phyloP scores from a whole-genome alignment of 495 filamentous ascomycete species.

The Evernia prunastri region DNA sequence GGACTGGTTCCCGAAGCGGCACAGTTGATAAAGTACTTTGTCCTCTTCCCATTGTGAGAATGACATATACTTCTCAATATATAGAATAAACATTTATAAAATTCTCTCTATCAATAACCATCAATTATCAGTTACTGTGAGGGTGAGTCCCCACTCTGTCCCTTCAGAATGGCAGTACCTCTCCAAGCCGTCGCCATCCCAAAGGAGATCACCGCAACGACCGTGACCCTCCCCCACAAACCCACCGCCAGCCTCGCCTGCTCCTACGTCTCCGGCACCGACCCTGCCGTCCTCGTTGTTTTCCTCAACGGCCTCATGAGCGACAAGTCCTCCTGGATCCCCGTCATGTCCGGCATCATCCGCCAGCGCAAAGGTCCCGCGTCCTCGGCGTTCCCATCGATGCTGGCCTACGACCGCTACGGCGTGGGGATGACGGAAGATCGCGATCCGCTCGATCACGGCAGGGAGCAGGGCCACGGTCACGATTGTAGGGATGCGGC shows the following conservation, averaged over 20 bases:
- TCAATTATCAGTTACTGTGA: background rate
- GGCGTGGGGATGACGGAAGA: slow-evolving; percentile 53
- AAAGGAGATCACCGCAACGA: slow-evolving; percentile 20
- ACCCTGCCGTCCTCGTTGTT: slow-evolving; percentile 41
- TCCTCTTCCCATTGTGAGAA: background rate
- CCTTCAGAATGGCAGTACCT: slow-evolving; percentile 18
- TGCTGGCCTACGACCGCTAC: slow-evolving; percentile 59
- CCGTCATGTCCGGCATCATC: slow-evolving; percentile 39
- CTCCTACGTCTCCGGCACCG: slow-evolving; percentile 24
- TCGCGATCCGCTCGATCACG: slow-evolving; percentile 47
- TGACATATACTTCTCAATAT: no score
- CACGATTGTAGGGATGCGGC: slow-evolving; percentile 47
- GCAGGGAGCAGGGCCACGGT: slow-evolving; percentile 39
- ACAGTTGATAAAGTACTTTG: background rate
- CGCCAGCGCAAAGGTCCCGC: slow-evolving; percentile 20
- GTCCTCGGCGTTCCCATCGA: slow-evolving; percentile 33
- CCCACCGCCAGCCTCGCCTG: slow-evolving; percentile 30
- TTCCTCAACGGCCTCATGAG: slow-evolving; percentile 56
- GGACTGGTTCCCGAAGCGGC: background rate
- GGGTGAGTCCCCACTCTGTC: background rate
- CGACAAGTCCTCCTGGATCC: slow-evolving; percentile 46
- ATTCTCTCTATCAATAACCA: background rate
- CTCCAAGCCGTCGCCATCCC: slow-evolving; percentile 25
- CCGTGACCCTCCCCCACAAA: slow-evolving; percentile 28
- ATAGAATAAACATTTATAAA: no score